These are phyloP conservation scores for Ascobolus immersus DNA, from an alignment of 495 filamentous ascomycete species.

Conservation along the genomic window DNA sequence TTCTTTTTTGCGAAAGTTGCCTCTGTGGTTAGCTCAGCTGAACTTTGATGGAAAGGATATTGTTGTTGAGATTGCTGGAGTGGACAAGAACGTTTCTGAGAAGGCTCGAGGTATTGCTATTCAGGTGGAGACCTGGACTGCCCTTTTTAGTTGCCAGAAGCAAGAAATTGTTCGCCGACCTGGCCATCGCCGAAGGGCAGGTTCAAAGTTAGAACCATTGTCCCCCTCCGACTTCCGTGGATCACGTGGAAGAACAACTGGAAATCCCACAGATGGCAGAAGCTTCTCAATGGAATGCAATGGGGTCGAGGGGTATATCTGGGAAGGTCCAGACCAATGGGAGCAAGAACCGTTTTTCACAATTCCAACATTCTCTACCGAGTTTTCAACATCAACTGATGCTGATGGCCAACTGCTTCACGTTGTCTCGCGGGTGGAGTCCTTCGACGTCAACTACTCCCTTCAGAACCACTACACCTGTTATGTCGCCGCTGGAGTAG, in stretches of 20 bases:
- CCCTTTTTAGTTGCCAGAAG: slow-evolving; percentile 70
- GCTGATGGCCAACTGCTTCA: slow-evolving; percentile 66
- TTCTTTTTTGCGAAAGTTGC: slow-evolving; percentile 53
- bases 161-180: slow-evolving; percentile 29
- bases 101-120: slow-evolving; percentile 56
- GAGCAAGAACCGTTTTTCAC: slow-evolving; percentile 68
- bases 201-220: slow-evolving; percentile 31
- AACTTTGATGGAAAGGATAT: slow-evolving; percentile 70
- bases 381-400: slow-evolving; percentile 62
- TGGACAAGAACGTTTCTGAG: slow-evolving; percentile 55
- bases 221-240: slow-evolving; percentile 31
- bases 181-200: slow-evolving; percentile 29
- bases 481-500: slow-evolving; percentile 49
- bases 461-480: slow-evolving; percentile 85
- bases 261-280: slow-evolving; percentile 51
- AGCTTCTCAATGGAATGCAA: slow-evolving; percentile 59
- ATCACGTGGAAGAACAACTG: slow-evolving; percentile 21
- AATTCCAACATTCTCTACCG: slow-evolving; percentile 65
- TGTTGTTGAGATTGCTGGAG: slow-evolving; percentile 68
- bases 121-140: slow-evolving; percentile 70
- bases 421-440: slow-evolving; percentile 53
- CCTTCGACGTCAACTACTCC: slow-evolving; percentile 64
- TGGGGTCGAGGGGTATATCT: too few relatives aligned
- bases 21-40: slow-evolving; percentile 62
- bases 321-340: slow-evolving; percentile 62